Evolutionary conservation across 352 stramenopile species (phyloP), one percentile per base, ranked within the genome.

Genomic region (Phytophthora sojae): DNA sequence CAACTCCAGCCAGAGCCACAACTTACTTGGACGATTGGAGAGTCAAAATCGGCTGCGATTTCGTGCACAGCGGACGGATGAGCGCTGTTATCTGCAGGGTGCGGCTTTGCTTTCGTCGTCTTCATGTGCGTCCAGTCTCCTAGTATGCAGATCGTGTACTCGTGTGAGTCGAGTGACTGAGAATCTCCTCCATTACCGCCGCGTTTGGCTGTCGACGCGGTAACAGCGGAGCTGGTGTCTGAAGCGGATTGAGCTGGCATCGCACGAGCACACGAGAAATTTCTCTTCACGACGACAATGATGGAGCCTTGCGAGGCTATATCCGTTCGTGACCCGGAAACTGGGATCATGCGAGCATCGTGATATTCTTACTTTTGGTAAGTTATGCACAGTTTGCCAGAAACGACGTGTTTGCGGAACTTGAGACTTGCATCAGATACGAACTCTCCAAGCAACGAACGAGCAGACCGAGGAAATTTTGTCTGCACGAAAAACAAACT

Each of bases 61-160:
- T 90, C 79, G 17, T 77, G 69, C 8, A 89, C 52, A 32, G 56
- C 11, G 8, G 61, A 50, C 21, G 42, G 23, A 52, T 37, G 14
- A 19, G 42, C 37, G 15, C 37, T 19, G 61, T 52, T 35, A 76
- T 58, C 55, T 51, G 9, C 17, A 25, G 29, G 6, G 7, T 50
- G 39, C 30, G 19, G 6, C 19, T 58, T 59, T 0, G 29, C 5
- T 14, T 49, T 58, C 11, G 32, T 55, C 15, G 53, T n/a, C 17
- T 57, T 72, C 12, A 29, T 49, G 11, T 75, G 71, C 12, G 75
- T 66, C 60, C 77, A 71, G 44, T 86, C 77, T 12, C 84, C 82
- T 7, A 92, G n/a, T 0, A 90, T 25, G 29, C 75, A 89, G 8
- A 92, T 56, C 23, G 79, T 77, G 71, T 90, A 92, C 51, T 83